These are phyloP conservation scores for Endocladia muricata DNA, from an alignment of 31 red algal species.

Conservation along the genomic window DNA sequence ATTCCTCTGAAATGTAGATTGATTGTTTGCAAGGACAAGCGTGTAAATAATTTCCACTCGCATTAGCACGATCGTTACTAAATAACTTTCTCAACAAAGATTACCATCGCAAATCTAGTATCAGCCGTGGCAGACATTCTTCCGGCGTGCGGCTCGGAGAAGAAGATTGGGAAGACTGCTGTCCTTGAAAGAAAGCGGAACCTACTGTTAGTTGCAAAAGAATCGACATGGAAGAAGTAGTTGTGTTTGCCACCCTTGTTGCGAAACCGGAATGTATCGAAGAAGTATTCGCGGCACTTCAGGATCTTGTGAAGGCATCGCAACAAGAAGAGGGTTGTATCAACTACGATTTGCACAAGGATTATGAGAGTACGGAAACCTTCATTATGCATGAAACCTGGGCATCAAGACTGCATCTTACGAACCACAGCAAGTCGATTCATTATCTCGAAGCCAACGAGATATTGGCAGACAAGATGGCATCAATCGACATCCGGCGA, in stretches of 20 bases:
- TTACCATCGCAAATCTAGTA: too few relatives aligned
- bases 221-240: not conserved
- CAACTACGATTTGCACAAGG: conserved; percentile 22
- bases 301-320: not conserved
- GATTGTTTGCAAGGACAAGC: too few relatives aligned
- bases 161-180: too few relatives aligned
- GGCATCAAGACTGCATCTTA: conserved; percentile 32
- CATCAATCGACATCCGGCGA: not conserved
- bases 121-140: too few relatives aligned
- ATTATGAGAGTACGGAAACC: not conserved
- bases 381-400: conserved; percentile 39
- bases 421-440: conserved; percentile 17
- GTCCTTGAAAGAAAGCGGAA: not conserved
- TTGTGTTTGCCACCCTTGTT: conserved; percentile 8
- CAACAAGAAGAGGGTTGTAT: conserved; percentile 27
- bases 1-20: too few relatives aligned
- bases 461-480: conserved; percentile 11
- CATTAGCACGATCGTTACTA: too few relatives aligned
- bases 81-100: too few relatives aligned
- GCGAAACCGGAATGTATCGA: conserved; percentile 7
- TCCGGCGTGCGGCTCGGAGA: too few relatives aligned
- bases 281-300: not conserved
- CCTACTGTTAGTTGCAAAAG: not conserved
- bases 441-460: conserved; percentile 9
- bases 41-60: too few relatives aligned